A percentile compares a stretch with the other conserved stretches of the same genome.
These are phyloP conservation scores for Monosporascus sp. DNA, from an alignment of 2,329 filamentous ascomycete genomes.

Conservation along the genomic window DNA sequence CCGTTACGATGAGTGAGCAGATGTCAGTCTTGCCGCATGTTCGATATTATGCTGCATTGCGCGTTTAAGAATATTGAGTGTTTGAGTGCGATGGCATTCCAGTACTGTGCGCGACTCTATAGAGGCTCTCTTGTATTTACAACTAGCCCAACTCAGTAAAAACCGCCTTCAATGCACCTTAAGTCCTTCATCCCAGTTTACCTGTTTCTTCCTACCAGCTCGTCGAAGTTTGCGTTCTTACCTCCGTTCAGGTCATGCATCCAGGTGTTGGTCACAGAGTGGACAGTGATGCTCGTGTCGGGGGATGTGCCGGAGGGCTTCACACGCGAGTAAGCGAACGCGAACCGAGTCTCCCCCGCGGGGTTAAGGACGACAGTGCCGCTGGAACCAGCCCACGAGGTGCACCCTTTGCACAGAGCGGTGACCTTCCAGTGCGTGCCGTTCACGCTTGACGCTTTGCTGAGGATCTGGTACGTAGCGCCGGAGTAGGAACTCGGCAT, in stretches of 20 bases:
- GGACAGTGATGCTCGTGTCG: conserved; percentile 19
- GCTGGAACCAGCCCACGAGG: conserved; percentile 25
- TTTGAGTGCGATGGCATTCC: no score
- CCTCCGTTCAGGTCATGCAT: conserved; percentile 26
- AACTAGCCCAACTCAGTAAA: not conserved
- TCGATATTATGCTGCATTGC: no score
- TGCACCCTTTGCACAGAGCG: conserved; percentile 32
- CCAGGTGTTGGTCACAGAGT: conserved; percentile 27
- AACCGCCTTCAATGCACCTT: not conserved
- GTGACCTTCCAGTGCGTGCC: conserved; percentile 37
- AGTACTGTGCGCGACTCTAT: no score
- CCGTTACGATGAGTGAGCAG: no score
- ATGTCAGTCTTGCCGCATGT: no score
- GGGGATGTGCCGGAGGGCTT: conserved; percentile 18
- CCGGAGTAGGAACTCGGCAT: conserved; percentile 25
- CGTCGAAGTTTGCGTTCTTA: conserved; percentile 21
- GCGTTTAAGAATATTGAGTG: no score
- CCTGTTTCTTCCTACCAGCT: conserved; percentile 21
- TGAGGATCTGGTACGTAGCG: conserved; percentile 28
- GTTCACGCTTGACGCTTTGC: conserved; percentile 34
- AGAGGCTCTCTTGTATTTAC: no score
- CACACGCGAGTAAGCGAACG: conserved; percentile 25
- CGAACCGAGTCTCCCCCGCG: conserved; percentile 88
- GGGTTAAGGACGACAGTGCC: conserved; percentile 60
- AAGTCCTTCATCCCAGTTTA: conserved; percentile 3